A percentile compares a stretch with the other conserved stretches of the same genome.
These are phyloP conservation scores for Falciphora oryzae DNA, from an alignment of 2,329 filamentous ascomycete species.

Conservation along the genomic window DNA sequence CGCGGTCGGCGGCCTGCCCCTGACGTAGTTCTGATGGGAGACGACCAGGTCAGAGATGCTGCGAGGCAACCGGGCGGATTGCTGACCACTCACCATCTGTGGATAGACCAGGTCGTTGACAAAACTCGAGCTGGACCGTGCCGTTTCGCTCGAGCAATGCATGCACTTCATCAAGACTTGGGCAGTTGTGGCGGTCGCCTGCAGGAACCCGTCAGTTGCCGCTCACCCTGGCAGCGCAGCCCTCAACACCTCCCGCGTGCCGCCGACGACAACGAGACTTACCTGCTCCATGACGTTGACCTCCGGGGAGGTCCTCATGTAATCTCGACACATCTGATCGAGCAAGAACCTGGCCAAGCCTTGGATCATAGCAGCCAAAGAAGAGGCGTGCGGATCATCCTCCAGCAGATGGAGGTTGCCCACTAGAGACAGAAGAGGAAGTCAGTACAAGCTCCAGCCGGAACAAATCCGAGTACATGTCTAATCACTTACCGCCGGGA, in stretches of 20 bases:
- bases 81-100: conserved; percentile 30
- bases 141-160: conserved; percentile 81
- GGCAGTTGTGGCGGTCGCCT: conserved; percentile 63
- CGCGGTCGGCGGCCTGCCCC: not conserved
- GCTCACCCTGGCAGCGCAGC: no score
- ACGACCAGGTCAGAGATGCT: not conserved
- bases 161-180: conserved; percentile 74
- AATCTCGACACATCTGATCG: conserved; percentile 73
- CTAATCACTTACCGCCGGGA: conserved; percentile 53
- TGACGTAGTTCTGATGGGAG: not conserved
- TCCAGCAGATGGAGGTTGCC: conserved; percentile 67
- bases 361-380: conserved; percentile 63
- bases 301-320: conserved; percentile 57
- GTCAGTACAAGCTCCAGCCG: not conserved
- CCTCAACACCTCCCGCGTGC: no score
- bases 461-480: not conserved
- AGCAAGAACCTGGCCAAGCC: conserved; percentile 79
- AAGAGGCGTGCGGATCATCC: conserved; percentile 57
- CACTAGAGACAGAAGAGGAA: conserved; percentile 6
- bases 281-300: conserved; percentile 66
- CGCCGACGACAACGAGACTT: conserved; percentile 13
- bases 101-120: conserved; percentile 87
- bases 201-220: conserved; percentile 5
- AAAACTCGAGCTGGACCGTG: conserved; percentile 69
- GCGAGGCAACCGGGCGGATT: not conserved